Percentiles rank a stretch among this genome's conserved stretches.
These are phyloP conservation scores for Pseudogymnoascus verrucosus DNA, from an alignment of 2,329 filamentous ascomycete genomes.

Conservation along the genomic window DNA sequence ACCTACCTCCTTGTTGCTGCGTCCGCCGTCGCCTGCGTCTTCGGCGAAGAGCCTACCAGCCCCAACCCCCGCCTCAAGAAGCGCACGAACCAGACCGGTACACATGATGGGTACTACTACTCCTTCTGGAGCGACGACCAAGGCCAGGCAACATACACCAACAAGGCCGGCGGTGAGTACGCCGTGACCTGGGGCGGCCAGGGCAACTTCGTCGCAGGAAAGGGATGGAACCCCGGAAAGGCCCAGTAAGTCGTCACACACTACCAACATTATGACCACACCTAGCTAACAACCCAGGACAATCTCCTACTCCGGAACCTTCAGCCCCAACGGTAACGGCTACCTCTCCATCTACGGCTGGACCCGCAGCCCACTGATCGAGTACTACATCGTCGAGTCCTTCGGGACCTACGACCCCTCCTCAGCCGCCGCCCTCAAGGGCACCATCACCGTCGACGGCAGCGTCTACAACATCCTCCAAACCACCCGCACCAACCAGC, in stretches of 20 bases:
- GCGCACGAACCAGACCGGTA: background rate
- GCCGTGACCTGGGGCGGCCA: constrained; percentile 38
- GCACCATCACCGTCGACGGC: constrained; percentile 43
- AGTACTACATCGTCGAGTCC: constrained; percentile 51
- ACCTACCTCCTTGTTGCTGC: background rate
- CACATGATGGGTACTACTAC: background rate
- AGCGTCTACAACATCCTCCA: constrained; percentile 40
- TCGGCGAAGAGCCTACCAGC: constrained; percentile 1
- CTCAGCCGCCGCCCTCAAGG: constrained; percentile 39
- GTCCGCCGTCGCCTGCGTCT: background rate
- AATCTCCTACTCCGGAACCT: constrained; percentile 35
- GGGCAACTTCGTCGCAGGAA: constrained; percentile 38
- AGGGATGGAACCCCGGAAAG: constrained; percentile 36
- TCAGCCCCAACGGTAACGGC: constrained; percentile 29
- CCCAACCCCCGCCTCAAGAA: constrained; percentile 1
- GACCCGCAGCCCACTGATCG: constrained; percentile 43
- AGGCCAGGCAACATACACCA: constrained; percentile 43
- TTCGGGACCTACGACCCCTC: constrained; percentile 43
- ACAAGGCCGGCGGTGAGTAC: constrained; percentile 42
- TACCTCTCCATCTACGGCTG: constrained; percentile 50
- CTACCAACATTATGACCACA: background rate
- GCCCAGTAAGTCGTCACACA: background rate
- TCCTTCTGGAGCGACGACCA: constrained; percentile 45
- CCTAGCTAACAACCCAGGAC: constrained; percentile 20
- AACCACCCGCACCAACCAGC: constrained; percentile 28